phyloP scores from a whole-genome alignment of 208 protist genomes.

The Leishmania arabica region DNA sequence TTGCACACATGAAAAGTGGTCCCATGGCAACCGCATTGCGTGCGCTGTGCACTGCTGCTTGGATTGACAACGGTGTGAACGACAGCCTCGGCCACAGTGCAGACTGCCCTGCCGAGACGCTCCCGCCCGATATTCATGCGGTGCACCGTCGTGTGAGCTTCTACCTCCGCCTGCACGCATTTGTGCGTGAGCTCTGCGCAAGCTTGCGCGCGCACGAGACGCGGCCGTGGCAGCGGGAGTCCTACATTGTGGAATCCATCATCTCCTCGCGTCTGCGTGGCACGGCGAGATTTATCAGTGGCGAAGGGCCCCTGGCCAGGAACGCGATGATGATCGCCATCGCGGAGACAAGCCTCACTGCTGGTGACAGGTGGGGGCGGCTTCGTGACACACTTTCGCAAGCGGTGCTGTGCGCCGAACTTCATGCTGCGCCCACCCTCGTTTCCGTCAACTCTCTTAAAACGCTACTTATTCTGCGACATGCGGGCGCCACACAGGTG shows the following conservation, averaged over 20 bases:
- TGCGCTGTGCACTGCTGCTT: background rate
- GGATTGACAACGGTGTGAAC: background rate
- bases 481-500: background rate
- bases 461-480: background rate
- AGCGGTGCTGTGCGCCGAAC: background rate
- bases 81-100: background rate
- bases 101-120: background rate
- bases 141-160: slow-evolving; percentile 10
- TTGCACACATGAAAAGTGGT: background rate
- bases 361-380: background rate
- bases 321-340: background rate
- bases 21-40: background rate
- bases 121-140: background rate
- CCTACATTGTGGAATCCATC: slow-evolving; percentile 7
- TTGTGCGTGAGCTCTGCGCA: slow-evolving; percentile 8
- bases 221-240: slow-evolving; percentile 2
- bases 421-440: background rate
- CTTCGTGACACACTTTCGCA: background rate
- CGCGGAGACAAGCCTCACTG: background rate
- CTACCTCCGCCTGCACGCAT: slow-evolving; percentile 22
- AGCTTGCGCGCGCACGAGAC: background rate
- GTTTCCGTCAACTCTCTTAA: background rate
- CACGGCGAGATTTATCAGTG: background rate
- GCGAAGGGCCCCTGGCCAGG: background rate
- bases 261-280: slow-evolving; percentile 9